phyloP scores from a whole-genome alignment of 495 filamentous ascomycete species.

The Aspergillus wentii region DNA sequence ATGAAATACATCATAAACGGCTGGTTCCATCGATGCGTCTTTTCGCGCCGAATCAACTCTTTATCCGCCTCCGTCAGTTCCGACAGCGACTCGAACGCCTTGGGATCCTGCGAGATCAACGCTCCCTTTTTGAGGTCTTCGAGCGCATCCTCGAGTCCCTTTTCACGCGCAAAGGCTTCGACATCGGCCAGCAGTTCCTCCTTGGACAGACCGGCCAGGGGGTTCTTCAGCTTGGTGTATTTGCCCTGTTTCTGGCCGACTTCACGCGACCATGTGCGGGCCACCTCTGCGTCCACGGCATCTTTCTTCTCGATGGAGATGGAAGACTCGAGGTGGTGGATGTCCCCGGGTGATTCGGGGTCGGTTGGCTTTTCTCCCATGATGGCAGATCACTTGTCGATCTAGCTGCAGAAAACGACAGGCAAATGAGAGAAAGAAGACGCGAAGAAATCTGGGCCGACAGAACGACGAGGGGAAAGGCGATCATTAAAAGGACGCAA shows the following conservation, averaged over 20 bases:
- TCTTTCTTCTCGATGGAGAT: conserved; percentile 6
- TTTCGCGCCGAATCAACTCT: conserved; percentile 50
- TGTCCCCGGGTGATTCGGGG: conserved; percentile 6
- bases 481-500: conserved; percentile 9
- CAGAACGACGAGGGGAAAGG: not conserved
- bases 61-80: conserved; percentile 48
- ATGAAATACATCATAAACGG: conserved; percentile 58
- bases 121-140: conserved; percentile 62
- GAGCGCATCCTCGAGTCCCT: conserved; percentile 51
- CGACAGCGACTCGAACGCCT: conserved; percentile 22
- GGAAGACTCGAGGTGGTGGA: conserved; percentile 7
- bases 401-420: conserved; percentile 1
- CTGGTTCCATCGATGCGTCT: conserved; percentile 58
- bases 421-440: conserved; percentile 8
- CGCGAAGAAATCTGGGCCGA: conserved; percentile 1
- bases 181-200: conserved; percentile 52
- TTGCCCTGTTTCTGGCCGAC: not conserved
- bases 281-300: conserved; percentile 6
- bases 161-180: conserved; percentile 51
- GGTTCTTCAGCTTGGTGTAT: conserved; percentile 36
- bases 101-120: conserved; percentile 53
- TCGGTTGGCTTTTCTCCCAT: conserved; percentile 11
- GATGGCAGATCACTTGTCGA: conserved; percentile 3
- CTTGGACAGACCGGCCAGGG: conserved; percentile 51
- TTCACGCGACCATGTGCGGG: conserved; percentile 11